A percentile compares a stretch with the other conserved stretches of the same genome.
These are phyloP conservation scores for Dictyostelium citrinum DNA, from an alignment of 78 protist species.

Conservation along the genomic window DNA sequence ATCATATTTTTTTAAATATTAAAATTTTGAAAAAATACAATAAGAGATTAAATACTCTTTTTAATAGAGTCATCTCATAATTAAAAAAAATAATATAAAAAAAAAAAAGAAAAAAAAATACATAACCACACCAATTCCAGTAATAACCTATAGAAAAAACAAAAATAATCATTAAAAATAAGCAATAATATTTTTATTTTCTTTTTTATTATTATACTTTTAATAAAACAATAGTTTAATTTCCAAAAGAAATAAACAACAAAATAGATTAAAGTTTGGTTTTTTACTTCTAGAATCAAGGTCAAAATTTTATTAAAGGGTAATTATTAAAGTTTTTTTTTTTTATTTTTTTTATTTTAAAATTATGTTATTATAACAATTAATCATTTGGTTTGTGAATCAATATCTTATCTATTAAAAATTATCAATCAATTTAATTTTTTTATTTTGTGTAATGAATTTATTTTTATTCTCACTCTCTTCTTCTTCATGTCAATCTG, in stretches of 20 bases:
- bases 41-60: not conserved
- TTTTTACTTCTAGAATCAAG: too few species aligned
- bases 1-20: not conserved
- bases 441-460: not conserved
- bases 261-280: not conserved
- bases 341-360: not conserved
- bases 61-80: not conserved
- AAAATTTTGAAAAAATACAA: not conserved
- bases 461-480: not conserved
- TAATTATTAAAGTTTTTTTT: not conserved
- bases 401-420: not conserved
- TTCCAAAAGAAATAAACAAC: not conserved
- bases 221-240: not conserved
- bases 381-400: not conserved
- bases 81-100: not conserved
- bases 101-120: not conserved
- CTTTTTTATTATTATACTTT: not conserved
- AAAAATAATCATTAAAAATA: not conserved
- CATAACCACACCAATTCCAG: not conserved
- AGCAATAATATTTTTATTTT: not conserved
- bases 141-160: not conserved
- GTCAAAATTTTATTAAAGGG: not conserved
- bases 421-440: not conserved
- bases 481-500: not conserved
- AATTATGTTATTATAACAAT: not conserved